Evolutionary conservation across 306 rosid genomes (phyloP), one percentile per base, ranked within the genome.

Genomic region (Neltuma alba): DNA sequence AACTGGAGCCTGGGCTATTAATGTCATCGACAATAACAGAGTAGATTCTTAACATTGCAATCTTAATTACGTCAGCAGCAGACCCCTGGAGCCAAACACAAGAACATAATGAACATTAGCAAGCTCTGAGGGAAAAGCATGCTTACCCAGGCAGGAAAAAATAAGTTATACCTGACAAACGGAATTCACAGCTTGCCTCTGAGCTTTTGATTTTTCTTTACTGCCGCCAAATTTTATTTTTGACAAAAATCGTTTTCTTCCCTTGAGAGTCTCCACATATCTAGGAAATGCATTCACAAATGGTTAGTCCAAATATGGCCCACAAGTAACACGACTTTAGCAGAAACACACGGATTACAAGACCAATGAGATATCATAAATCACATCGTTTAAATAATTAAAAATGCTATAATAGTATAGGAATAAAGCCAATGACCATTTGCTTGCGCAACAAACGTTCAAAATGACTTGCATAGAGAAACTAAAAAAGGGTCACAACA

Each of bases 151-250:
- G 64, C 81, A 71, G 63, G 37, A 66, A 34, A 70, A 54, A 58
- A 61, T 65, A 78, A 37, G 6, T 47, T 71, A 50, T 80, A 94
- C 99, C 93, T 94, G 99, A 86, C 99, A 94, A 76, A 94, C 85
- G 74, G 99, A 94, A 85, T 94, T 94, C 61, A 94, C 99, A 85
- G 97, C 97, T 88, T 92, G 99, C 82, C 99, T 90, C 86, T 94
- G 93, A 60, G 99, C 99, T 85, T 79, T 95, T 18, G 92, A 87
- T 81, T 89, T 92, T 88, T 95, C 99, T 76, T 84, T 80, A 74
- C 83, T 80, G 79, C 79, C 89, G 60, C 98, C 92, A 61, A 88
- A 81, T 82, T 95, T 92, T 80, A 95, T 95, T 89, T 91, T 95
- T 76, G 98, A 84, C 87, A 95, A 86, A 86, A 89, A 95, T n/a